A percentile compares a stretch with the other conserved stretches of the same genome.
Evolutionary conservation across 352 stramenopile genomes (phyloP).

Genomic region (Globisporangium lucens): DNA sequence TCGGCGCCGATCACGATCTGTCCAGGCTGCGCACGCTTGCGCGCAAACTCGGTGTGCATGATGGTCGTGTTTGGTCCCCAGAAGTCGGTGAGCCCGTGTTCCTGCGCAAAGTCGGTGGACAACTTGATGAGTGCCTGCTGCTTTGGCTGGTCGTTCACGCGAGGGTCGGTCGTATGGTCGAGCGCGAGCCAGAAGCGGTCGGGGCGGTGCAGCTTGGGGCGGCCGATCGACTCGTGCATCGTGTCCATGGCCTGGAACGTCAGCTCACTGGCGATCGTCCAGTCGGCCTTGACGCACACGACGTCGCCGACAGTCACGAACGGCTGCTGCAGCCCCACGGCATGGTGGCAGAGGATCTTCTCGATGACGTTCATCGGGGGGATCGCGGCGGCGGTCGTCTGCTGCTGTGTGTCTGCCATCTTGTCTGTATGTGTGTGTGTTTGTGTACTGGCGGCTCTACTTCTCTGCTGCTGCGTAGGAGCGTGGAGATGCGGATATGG

Average conservation of each 20-base stretch:
- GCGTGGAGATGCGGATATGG: slow-evolving; percentile 14
- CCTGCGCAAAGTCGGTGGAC: slow-evolving; percentile 72
- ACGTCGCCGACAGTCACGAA: slow-evolving; percentile 67
- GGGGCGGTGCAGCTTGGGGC: slow-evolving; percentile 61
- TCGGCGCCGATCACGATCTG: slow-evolving; percentile 85
- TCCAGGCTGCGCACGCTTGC: slow-evolving; percentile 73
- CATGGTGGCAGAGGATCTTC: slow-evolving; percentile 81
- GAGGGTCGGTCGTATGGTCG: slow-evolving; percentile 79
- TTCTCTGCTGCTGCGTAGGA: background rate
- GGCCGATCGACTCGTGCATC: slow-evolving; percentile 73
- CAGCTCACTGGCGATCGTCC: slow-evolving; percentile 76
- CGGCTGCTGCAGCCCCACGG: slow-evolving; percentile 43
- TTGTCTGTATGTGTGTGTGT: background rate
- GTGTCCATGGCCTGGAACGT: slow-evolving; percentile 85
- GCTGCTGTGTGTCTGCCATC: slow-evolving; percentile 12
- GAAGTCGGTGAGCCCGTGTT: slow-evolving; percentile 72
- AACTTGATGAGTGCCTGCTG: slow-evolving; percentile 79
- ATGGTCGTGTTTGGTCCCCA: slow-evolving; percentile 83
- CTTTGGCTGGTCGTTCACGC: slow-evolving; percentile 75
- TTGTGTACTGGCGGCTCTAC: background rate
- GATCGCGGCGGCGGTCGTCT: background rate
- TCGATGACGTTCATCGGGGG: slow-evolving; percentile 84
- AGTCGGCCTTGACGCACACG: slow-evolving; percentile 74
- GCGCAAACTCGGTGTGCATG: slow-evolving; percentile 84
- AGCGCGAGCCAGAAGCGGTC: slow-evolving; percentile 84